Percentiles rank a stretch among this genome's conserved stretches.
phyloP scores from a whole-genome alignment of 257 asterid species.

The Rauvolfia tetraphylla region DNA sequence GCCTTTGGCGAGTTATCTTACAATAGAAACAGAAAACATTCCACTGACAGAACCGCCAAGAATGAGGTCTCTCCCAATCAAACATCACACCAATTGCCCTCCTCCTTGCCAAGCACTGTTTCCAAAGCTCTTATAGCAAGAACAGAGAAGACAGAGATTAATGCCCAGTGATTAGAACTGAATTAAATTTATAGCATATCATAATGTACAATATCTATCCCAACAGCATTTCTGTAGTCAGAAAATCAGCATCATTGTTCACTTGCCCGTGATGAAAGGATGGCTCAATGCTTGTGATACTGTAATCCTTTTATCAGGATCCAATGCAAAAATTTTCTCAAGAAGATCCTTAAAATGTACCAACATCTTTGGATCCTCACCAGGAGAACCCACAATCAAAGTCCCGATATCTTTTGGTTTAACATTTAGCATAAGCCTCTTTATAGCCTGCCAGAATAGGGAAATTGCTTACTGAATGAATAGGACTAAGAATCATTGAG shows the following conservation, averaged over 20 bases:
- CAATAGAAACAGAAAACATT: slow-evolving; percentile 95
- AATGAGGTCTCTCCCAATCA: slow-evolving; percentile 53
- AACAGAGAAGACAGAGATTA: slow-evolving; percentile 64
- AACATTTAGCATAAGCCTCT: slow-evolving; percentile 68
- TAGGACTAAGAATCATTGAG: background rate
- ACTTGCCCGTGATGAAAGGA: slow-evolving; percentile 99
- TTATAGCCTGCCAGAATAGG: slow-evolving; percentile 59
- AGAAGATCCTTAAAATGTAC: slow-evolving; percentile 88
- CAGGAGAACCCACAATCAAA: slow-evolving; percentile 71
- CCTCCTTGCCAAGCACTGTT: slow-evolving; percentile 46
- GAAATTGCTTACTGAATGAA: slow-evolving; percentile 19
- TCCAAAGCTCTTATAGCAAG: slow-evolving; percentile 53
- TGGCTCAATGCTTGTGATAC: slow-evolving; percentile 98
- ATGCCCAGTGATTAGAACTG: slow-evolving; percentile 69
- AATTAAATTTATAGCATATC: slow-evolving; percentile 44
- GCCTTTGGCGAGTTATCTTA: slow-evolving; percentile 89
- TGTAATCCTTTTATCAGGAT: slow-evolving; percentile 91
- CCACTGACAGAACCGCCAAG: slow-evolving; percentile 86
- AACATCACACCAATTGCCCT: slow-evolving; percentile 46
- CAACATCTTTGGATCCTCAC: slow-evolving; percentile 93
- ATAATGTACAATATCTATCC: slow-evolving; percentile 62
- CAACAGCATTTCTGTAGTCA: slow-evolving; percentile 69
- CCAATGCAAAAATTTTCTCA: slow-evolving; percentile 84
- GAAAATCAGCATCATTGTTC: slow-evolving; percentile 80
- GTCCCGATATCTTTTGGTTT: slow-evolving; percentile 93